Base-by-base conservation (phyloP, 495 filamentous ascomycete genomes). In the Bryoglossum gracile region DNA sequence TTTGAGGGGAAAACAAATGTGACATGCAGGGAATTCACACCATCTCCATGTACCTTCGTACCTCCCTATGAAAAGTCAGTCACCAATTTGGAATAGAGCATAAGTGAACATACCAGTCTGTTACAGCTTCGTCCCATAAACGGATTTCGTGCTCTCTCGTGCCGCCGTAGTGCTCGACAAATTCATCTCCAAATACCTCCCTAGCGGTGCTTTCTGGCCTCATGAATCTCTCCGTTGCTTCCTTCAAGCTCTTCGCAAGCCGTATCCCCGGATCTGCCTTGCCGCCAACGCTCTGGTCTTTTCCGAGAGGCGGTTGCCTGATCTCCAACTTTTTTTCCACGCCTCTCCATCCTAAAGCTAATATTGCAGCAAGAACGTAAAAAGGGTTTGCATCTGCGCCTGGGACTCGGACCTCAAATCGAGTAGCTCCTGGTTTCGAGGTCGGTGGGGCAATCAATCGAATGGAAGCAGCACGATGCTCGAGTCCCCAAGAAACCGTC, bases 401-500 rank as follows among this genome's bases (percentile, higher is more conserved):
- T 1, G 86, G 81, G 0, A 95, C 88, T 10, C 94, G 83, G 36
- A 98, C 71, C 68, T 98, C 94, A 57, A 97, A 89, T 4, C 92
- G 74, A 13, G 92, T 96, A 0, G 90, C 86, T 53, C 86, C 86
- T 0, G 86, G 71, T 50, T 83, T 86, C 25, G 82, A 74, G 0
- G 86, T 88, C 1, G 92, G 92, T 8, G 92, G 92, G 0, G 84
- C 76, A 56, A 97, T 96, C 18, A 98, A 63, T 5, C 94, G 76
- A 46, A 98, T 85, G 0, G 86, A 94, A 0, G 92, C 92, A 1
- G 89, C 89, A 32, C 92, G 86, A 57, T 98, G 92, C 64, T 97
- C 92, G 6, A 96, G 65, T 1, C 94, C 92, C 94, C 92, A 98
- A 2, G 86, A 94, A 1, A 96, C 92, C 0, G 89, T 96, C 4